A percentile compares a stretch with the other conserved stretches of the same genome.
Evolutionary conservation across 208 protist species (phyloP).

Genomic region (Trypanosoma melophagium): DNA sequence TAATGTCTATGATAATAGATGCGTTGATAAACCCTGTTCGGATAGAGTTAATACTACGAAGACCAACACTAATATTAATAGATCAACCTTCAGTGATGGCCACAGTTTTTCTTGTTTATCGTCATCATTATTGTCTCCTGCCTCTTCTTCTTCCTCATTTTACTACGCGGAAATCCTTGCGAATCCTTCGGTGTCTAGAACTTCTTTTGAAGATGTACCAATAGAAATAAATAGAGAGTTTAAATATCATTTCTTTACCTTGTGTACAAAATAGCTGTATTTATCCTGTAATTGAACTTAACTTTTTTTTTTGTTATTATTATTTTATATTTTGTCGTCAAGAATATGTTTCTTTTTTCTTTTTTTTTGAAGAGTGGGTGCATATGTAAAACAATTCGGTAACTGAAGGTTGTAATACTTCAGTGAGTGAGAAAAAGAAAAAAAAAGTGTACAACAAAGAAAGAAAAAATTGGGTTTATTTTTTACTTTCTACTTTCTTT

Average conservation of each 20-base stretch:
- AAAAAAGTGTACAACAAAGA: too few relatives aligned
- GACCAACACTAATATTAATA: not conserved
- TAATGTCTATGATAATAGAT: too few relatives aligned
- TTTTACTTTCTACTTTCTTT: too few relatives aligned
- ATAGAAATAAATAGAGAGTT: not conserved
- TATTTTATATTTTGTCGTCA: not conserved
- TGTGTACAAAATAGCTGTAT: not conserved
- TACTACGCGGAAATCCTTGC: conserved; percentile 7
- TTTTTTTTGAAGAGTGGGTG: not conserved
- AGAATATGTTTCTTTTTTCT: not conserved
- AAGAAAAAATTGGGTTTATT: too few relatives aligned
- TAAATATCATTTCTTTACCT: conserved; percentile 1
- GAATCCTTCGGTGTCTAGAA: not conserved
- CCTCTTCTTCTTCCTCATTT: not conserved
- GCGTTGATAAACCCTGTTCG: too few relatives aligned
- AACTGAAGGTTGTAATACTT: not conserved
- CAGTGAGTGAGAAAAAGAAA: too few relatives aligned
- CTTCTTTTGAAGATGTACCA: not conserved
- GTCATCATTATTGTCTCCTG: not conserved
- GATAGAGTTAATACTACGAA: not conserved
- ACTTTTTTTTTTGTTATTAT: not conserved
- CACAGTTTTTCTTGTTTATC: too few relatives aligned
- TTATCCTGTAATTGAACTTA: not conserved
- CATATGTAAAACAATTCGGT: not conserved
- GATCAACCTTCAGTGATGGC: not conserved